A percentile compares a stretch with the other conserved stretches of the same genome.
Conservation (phyloP, 805 yeast species). For the Barnettozyma siamensis region DNA sequence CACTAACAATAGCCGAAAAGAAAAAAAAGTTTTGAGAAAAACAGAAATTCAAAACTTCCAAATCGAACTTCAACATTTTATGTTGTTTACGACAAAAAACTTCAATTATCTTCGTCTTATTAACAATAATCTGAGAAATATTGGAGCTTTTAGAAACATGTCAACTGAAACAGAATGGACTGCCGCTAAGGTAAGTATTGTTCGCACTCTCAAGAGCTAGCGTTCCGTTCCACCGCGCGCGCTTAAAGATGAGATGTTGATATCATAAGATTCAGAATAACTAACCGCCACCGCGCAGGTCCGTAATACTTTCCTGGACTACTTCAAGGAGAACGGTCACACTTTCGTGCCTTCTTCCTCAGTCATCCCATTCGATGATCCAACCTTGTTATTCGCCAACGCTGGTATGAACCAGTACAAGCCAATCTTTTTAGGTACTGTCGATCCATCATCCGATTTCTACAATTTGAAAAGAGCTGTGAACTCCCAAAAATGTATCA, state of each 20-base stretch:
- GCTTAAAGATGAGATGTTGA: background rate
- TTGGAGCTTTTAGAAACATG: slow-evolving; percentile 18
- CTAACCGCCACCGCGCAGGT: slow-evolving; percentile 33
- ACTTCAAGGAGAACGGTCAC: slow-evolving; percentile 64
- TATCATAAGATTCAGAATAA: background rate
- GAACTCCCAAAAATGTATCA: slow-evolving; percentile 95
- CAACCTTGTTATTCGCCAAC: slow-evolving; percentile 91
- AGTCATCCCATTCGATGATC: slow-evolving; percentile 96
- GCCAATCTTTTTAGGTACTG: slow-evolving; percentile 95
- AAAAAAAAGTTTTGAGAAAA: slow-evolving; percentile 1
- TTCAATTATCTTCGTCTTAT: slow-evolving; percentile 9
- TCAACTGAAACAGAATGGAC: slow-evolving; percentile 28
- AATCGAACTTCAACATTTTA: slow-evolving; percentile 6
- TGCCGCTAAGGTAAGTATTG: slow-evolving; percentile 22
- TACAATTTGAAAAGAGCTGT: slow-evolving; percentile 80
- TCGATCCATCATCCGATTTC: slow-evolving; percentile 89
- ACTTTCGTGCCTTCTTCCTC: slow-evolving; percentile 88
- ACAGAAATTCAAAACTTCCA: background rate
- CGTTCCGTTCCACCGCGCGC: slow-evolving; percentile 1
- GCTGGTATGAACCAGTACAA: slow-evolving; percentile 99
- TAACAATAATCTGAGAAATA: slow-evolving; percentile 6
- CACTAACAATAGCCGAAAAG: slow-evolving; percentile 4
- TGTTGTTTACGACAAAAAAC: slow-evolving; percentile 14
- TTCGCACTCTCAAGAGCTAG: too few species aligned
- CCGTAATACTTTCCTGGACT: slow-evolving; percentile 82